Evolutionary conservation across 2,329 filamentous ascomycete species (phyloP).

Genomic region (Colletotrichum nymphaeae): DNA sequence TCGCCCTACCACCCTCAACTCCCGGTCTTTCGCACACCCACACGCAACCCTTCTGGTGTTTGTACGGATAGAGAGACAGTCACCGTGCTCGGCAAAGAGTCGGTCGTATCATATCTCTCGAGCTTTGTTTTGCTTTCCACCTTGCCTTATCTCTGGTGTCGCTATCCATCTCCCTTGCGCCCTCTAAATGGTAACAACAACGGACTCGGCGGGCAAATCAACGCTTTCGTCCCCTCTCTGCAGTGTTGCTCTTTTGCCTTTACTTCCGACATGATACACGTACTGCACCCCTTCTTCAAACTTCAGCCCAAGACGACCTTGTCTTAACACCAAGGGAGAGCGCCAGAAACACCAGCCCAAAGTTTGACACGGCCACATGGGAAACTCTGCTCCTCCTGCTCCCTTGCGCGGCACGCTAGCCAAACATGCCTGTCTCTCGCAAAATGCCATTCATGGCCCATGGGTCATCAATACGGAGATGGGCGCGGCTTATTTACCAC

Average conservation of each 20-base stretch:
- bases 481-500: not conserved
- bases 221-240: not conserved
- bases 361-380: slow-evolving; percentile 27
- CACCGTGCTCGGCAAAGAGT: not conserved
- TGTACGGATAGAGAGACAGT: not conserved
- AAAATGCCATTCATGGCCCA: slow-evolving; percentile 3
- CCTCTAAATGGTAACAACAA: not conserved
- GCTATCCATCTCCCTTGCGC: not conserved
- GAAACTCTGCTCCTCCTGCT: slow-evolving; percentile 18
- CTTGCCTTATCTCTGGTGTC: not conserved
- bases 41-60: not conserved
- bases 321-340: slow-evolving; percentile 14
- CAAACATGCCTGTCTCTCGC: slow-evolving; percentile 1
- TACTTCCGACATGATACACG: slow-evolving; percentile 2
- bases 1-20: slow-evolving; percentile 26
- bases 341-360: slow-evolving; percentile 18
- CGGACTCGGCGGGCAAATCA: not conserved
- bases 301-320: not conserved
- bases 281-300: not conserved
- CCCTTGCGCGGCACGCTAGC: not conserved
- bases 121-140: not conserved
- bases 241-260: slow-evolving; percentile 10
- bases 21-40: not conserved
- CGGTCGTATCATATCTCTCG: not conserved
- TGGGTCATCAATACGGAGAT: not conserved